These are phyloP conservation scores for Aquilaria malaccensis DNA, from an alignment of 345 rosid species.

Conservation along the genomic window DNA sequence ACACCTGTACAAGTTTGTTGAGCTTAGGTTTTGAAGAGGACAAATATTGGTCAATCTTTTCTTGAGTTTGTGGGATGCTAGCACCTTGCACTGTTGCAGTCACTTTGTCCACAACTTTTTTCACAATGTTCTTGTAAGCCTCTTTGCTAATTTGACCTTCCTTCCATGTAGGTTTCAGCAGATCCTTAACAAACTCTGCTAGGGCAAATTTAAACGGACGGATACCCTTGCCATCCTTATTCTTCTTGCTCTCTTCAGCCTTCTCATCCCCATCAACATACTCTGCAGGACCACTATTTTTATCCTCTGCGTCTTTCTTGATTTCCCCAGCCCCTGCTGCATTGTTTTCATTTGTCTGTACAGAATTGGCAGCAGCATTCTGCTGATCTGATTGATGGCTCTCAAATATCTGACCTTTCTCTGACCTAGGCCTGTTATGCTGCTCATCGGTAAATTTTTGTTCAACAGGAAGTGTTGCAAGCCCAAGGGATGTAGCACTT, in stretches of 20 bases:
- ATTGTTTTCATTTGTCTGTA: conserved; percentile 22
- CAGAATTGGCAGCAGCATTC: conserved; percentile 25
- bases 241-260: conserved; percentile 58
- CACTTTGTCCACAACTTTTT: conserved; percentile 95
- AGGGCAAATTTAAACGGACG: conserved; percentile 88
- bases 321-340: conserved; percentile 29
- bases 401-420: conserved; percentile 16
- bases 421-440: conserved; percentile 10
- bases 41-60: conserved; percentile 82
- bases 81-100: conserved; percentile 62
- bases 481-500: conserved; percentile 15
- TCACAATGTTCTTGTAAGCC: conserved; percentile 84
- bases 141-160: conserved; percentile 90
- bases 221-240: conserved; percentile 60
- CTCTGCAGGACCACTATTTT: conserved; percentile 35
- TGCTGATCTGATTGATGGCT: conserved; percentile 13
- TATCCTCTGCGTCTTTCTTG: conserved; percentile 29
- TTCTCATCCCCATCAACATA: conserved; percentile 38
- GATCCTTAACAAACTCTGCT: conserved; percentile 86
- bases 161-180: conserved; percentile 88
- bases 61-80: conserved; percentile 85
- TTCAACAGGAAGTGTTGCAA: conserved; percentile 11
- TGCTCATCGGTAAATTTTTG: conserved; percentile 22
- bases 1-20: conserved; percentile 90
- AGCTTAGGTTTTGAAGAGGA: conserved; percentile 80